Base-by-base conservation (phyloP, 208 protist species). In the Angomonas deanei region DNA sequence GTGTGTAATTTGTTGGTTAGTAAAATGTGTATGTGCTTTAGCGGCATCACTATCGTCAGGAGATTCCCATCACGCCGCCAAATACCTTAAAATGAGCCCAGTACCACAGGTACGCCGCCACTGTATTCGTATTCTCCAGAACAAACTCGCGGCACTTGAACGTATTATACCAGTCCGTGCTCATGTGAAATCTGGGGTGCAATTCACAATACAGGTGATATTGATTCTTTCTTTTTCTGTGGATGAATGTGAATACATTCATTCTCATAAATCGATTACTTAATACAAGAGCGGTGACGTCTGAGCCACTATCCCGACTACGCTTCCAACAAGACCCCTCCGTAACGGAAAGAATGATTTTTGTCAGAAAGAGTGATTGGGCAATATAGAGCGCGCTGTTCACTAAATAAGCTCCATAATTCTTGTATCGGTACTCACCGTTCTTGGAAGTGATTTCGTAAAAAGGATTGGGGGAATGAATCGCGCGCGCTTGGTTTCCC, bases 181-280 rank as follows among this genome's bases (percentile, higher is more conserved):
- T n/a, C n/a, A n/a, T n/a, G n/a, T n/a, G n/a, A n/a, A n/a, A n/a
- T n/a, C n/a, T n/a, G n/a, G n/a, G n/a, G n/a, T n/a, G n/a, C n/a
- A 84, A 72, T 31, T 76, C 69, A 59, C 76, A 79, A 8, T 69
- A 69, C 21, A n/a, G n/a, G n/a, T n/a, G n/a, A n/a, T n/a, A n/a
- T n/a, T n/a, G n/a, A 74, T 73, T 23, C 42, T 4, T 21, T 56
- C 54, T 4, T 34, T 47, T 6, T 52, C 55, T 54, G 32, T 68
- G 17, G 32, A 36, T 19, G 42, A 57, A 15, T 50, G 21, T 10
- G 70, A 47, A 33, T 79, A 60, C 26, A 89, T 68, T 10, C 84
- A 19, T 39, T 70, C 36, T 83, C 87, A 94, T 49, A 24, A 91
- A 88, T 36, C 87, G 78, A 42, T 60, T 81, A 64, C 80, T 84